These are phyloP conservation scores for Fusarium nanum DNA, from an alignment of 2,329 filamentous ascomycete genomes.

Conservation along the genomic window DNA sequence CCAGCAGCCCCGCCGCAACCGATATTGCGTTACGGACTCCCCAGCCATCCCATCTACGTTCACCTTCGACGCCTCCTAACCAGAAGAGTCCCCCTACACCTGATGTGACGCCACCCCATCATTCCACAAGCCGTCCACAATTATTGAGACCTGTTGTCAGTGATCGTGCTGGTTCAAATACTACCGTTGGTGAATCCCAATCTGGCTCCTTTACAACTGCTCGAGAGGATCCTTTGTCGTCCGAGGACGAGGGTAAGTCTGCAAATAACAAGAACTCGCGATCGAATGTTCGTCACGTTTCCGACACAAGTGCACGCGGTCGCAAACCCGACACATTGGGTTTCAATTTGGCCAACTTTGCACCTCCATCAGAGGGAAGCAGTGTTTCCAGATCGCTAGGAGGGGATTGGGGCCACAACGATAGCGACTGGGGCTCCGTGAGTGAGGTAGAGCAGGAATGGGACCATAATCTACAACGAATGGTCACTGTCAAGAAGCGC, in stretches of 20 bases:
- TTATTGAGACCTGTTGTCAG: constrained; percentile 59
- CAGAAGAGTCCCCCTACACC: constrained; percentile 78
- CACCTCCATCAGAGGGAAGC: constrained; percentile 55
- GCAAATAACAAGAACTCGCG: constrained; percentile 58
- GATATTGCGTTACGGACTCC: constrained; percentile 55
- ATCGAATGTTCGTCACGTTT: constrained; percentile 56
- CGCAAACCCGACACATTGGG: constrained; percentile 53
- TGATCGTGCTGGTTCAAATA: constrained; percentile 64
- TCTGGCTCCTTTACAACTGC: constrained; percentile 80
- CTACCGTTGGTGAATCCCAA: constrained; percentile 69
- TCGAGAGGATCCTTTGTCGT: constrained; percentile 71
- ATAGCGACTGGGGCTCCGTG: constrained; percentile 67
- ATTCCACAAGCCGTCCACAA: constrained; percentile 58
- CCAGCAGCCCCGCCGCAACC: constrained; percentile 56
- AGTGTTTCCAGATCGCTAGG: constrained; percentile 56
- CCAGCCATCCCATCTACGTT: constrained; percentile 53
- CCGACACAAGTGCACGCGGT: constrained; percentile 39
- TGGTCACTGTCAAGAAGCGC: constrained; percentile 65
- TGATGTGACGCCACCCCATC: constrained; percentile 78
- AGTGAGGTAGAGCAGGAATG: constrained; percentile 65
- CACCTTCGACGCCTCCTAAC: constrained; percentile 71
- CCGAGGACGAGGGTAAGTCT: constrained; percentile 67
- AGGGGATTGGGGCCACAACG: constrained; percentile 64
- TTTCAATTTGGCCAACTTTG: constrained; percentile 57
- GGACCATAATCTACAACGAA: constrained; percentile 65